Evolutionary conservation across 352 stramenopile species (phyloP).

Genomic region (Bremia lactucae): DNA sequence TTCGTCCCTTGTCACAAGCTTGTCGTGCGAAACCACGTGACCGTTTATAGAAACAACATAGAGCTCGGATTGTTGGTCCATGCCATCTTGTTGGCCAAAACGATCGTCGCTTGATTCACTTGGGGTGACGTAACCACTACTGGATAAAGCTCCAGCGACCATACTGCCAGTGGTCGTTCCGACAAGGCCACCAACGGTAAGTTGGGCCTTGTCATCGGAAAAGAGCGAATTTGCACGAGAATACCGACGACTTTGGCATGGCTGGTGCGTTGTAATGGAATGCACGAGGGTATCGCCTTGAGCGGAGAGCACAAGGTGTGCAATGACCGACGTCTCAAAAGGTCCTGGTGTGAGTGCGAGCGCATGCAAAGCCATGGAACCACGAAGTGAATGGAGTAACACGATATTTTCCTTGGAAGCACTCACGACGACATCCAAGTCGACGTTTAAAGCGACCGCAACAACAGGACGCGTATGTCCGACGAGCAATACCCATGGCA

Average conservation of each 20-base stretch:
- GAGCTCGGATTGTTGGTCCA: slow-evolving; percentile 54
- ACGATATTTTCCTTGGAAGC: slow-evolving; percentile 67
- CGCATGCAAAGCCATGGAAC: slow-evolving; percentile 59
- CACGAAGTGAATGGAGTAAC: slow-evolving; percentile 65
- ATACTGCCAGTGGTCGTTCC: slow-evolving; percentile 25
- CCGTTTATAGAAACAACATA: slow-evolving; percentile 80
- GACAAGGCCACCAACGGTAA: slow-evolving; percentile 23
- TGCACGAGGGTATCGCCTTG: slow-evolving; percentile 67
- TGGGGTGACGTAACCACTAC: slow-evolving; percentile 23
- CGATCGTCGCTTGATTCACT: slow-evolving; percentile 15
- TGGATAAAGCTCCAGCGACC: slow-evolving; percentile 25
- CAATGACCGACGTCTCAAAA: slow-evolving; percentile 37
- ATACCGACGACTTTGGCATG: slow-evolving; percentile 21
- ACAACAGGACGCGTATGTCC: slow-evolving; percentile 72
- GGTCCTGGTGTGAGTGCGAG: slow-evolving; percentile 44
- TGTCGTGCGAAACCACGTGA: slow-evolving; percentile 54
- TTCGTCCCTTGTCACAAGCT: slow-evolving; percentile 23
- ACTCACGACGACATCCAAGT: slow-evolving; percentile 75
- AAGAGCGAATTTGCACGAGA: slow-evolving; percentile 31
- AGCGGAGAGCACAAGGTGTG: slow-evolving; percentile 65
- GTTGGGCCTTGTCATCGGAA: slow-evolving; percentile 31
- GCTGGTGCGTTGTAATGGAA: slow-evolving; percentile 35
- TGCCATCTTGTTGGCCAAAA: slow-evolving; percentile 17
- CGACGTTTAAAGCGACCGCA: slow-evolving; percentile 69
- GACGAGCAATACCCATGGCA: slow-evolving; percentile 72